Base-by-base conservation (phyloP, 2,329 filamentous ascomycete genomes). In the Hypomyces perniciosus region DNA sequence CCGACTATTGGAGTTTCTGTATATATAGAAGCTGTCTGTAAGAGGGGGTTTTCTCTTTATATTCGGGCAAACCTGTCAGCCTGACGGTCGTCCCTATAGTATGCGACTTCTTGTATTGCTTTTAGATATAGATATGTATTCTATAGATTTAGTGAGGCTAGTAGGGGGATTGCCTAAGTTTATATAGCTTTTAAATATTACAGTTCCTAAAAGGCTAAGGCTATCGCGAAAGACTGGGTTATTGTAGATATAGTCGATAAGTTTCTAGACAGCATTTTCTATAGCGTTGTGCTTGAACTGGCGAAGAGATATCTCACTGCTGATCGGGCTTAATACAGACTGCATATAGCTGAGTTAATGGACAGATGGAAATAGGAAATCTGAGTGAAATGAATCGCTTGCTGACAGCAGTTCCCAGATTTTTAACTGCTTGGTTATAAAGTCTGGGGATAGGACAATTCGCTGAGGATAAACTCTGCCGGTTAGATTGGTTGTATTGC, bases 281-380 rank as follows among this genome's bases (percentile, higher is more conserved):
- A 73, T 61, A 4, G 59, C 60, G 8, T 67, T 54, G n/a, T 58
- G 62, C 54, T 69, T 59, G 46, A 63, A 68, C 28, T 66, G 37
- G 38, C 61, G 62, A 29, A 73, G 65, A 27, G 61, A 59, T 39
- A 52, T 51, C 57, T 73, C 65, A 38, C 65, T 68, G 35, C 62
- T 65, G 41, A 73, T 67, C 1, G 63, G 66, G 0, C 33, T 35
- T 37, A 69, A 52, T 30, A 63, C 12, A 8, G 60, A 63, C 31
- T 44, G 57, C 0, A 70, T 56, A 40, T 65, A 70, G 20, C 67
- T 62, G 20, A 72, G 43, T 57, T 70, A 59, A 54, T 66, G 56
- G 7, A 46, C 48, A 30, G 65, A 67, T 40, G 62, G 63, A 47
- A 71, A 72, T 2, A 50, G 27, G 30, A 48, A 33, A 20, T 59